Percentiles rank a stretch among this genome's conserved stretches.
phyloP scores from a whole-genome alignment of 2,329 filamentous ascomycete genomes.

The Alternaria arborescens region DNA sequence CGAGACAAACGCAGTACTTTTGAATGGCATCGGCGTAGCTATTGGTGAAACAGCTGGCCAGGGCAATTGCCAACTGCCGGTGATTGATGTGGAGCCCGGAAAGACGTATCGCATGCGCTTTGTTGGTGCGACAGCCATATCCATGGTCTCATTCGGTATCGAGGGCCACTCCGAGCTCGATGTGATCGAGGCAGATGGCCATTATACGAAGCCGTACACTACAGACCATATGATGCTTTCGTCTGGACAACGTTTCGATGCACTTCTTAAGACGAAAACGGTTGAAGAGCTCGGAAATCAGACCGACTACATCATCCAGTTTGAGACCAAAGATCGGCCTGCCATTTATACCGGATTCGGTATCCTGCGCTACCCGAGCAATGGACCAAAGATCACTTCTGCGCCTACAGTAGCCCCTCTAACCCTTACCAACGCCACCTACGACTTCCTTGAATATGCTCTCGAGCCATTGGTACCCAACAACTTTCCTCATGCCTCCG shows the following conservation, averaged over 20 bases:
- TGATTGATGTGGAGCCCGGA: slow-evolving; percentile 67
- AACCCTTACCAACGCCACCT: slow-evolving; percentile 42
- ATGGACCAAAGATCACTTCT: slow-evolving; percentile 8
- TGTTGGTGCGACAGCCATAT: slow-evolving; percentile 65
- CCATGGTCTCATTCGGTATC: slow-evolving; percentile 63
- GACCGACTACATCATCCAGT: slow-evolving; percentile 56
- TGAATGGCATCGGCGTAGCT: slow-evolving; percentile 65
- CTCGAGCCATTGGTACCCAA: slow-evolving; percentile 45
- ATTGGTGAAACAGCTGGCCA: slow-evolving; percentile 49
- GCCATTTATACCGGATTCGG: slow-evolving; percentile 58
- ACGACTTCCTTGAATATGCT: slow-evolving; percentile 51
- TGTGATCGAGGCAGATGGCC: slow-evolving; percentile 67
- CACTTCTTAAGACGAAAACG: slow-evolving; percentile 64
- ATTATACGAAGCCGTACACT: slow-evolving; percentile 59
- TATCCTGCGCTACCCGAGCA: slow-evolving; percentile 52
- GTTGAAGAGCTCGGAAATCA: slow-evolving; percentile 54
- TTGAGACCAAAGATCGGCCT: slow-evolving; percentile 62
- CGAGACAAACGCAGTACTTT: slow-evolving; percentile 64
- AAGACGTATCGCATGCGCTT: slow-evolving; percentile 70
- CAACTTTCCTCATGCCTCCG: slow-evolving; percentile 44
- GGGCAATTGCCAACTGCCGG: slow-evolving; percentile 55
- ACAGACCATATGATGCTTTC: slow-evolving; percentile 64
- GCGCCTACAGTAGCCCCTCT: slow-evolving; percentile 37
- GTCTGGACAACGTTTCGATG: slow-evolving; percentile 68
- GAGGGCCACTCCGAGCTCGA: slow-evolving; percentile 65